These are phyloP conservation scores for Colletotrichum paranaense DNA, from an alignment of 2,329 filamentous ascomycete genomes.

Conservation along the genomic window DNA sequence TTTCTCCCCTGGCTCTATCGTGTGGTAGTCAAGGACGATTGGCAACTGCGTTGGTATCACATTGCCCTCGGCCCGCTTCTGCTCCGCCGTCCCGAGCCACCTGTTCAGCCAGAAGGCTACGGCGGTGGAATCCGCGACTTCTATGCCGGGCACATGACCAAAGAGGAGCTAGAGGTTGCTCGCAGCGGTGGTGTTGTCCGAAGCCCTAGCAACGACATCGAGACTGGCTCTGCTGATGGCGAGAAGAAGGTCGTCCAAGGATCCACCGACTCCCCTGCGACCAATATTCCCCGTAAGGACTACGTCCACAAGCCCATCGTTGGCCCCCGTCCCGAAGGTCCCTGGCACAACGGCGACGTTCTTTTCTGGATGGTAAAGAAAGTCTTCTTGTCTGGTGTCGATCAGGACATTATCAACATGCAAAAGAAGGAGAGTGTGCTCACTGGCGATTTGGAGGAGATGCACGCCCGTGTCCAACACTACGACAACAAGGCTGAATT, in stretches of 20 bases:
- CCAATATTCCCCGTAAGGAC: not conserved
- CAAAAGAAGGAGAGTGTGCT: slow-evolving; percentile 53
- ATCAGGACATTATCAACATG: slow-evolving; percentile 46
- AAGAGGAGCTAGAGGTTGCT: slow-evolving; percentile 54
- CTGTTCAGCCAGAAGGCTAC: slow-evolving; percentile 49
- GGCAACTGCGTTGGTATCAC: slow-evolving; percentile 64
- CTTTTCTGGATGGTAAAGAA: slow-evolving; percentile 54
- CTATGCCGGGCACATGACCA: slow-evolving; percentile 61
- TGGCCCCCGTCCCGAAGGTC: slow-evolving; percentile 48
- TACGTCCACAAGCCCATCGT: slow-evolving; percentile 40
- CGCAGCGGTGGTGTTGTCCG: slow-evolving; percentile 39
- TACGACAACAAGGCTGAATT: slow-evolving; percentile 73
- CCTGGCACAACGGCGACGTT: slow-evolving; percentile 51
- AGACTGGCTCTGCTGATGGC: slow-evolving; percentile 39
- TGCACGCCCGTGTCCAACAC: slow-evolving; percentile 67
- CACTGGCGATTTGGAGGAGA: slow-evolving; percentile 62
- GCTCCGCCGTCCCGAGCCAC: slow-evolving; percentile 49
- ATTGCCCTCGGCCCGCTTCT: slow-evolving; percentile 61
- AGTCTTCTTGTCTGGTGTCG: slow-evolving; percentile 54
- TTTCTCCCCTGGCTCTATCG: slow-evolving; percentile 66
- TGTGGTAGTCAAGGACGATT: slow-evolving; percentile 65
- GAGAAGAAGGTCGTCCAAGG: slow-evolving; percentile 46
- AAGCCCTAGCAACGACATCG: slow-evolving; percentile 37
- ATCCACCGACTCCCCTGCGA: slow-evolving; percentile 31
- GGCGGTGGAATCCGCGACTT: slow-evolving; percentile 55